These are phyloP conservation scores for Moricandia moricandioides DNA, from an alignment of 345 rosid genomes.

Conservation along the genomic window DNA sequence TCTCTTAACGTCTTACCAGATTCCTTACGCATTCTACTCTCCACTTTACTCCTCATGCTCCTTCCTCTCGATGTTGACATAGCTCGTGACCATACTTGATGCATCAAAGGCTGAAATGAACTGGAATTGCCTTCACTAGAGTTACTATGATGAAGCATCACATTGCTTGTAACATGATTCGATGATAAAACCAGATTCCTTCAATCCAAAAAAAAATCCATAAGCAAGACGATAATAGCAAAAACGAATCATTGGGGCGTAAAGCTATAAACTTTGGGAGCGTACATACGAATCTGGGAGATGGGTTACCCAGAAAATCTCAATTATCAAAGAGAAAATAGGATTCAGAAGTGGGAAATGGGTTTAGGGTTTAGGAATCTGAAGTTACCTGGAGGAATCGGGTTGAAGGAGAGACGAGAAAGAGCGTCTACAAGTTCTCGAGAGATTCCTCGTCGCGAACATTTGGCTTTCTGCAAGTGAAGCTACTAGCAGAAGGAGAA, in stretches of 20 bases:
- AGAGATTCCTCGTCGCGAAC: slow-evolving; percentile 60
- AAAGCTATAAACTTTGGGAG: neutral
- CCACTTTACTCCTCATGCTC: slow-evolving; percentile 94
- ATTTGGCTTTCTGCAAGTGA: slow-evolving; percentile 33
- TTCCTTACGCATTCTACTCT: slow-evolving; percentile 83
- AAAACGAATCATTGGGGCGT: neutral
- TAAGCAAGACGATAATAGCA: neutral
- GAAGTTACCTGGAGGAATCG: slow-evolving; percentile 47
- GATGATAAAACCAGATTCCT: slow-evolving; percentile 18
- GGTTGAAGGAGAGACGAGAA: slow-evolving; percentile 51
- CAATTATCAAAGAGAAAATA: neutral
- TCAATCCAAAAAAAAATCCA: neutral
- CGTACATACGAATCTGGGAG: neutral
- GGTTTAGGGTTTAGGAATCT: neutral
- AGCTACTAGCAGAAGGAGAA: slow-evolving; percentile 1
- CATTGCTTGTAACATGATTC: slow-evolving; percentile 15
- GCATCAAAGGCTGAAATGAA: slow-evolving; percentile 3
- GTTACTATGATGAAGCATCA: neutral
- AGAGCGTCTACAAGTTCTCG: slow-evolving; percentile 35
- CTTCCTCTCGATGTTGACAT: slow-evolving; percentile 87
- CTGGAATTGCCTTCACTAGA: neutral
- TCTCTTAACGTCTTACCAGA: slow-evolving; percentile 83
- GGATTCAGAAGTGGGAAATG: neutral
- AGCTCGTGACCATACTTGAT: slow-evolving; percentile 48
- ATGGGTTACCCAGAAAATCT: neutral